Evolutionary conservation across 2,329 filamentous ascomycete genomes (phyloP), one percentile per base, ranked within the genome.

Genomic region (Daldinia sp.): DNA sequence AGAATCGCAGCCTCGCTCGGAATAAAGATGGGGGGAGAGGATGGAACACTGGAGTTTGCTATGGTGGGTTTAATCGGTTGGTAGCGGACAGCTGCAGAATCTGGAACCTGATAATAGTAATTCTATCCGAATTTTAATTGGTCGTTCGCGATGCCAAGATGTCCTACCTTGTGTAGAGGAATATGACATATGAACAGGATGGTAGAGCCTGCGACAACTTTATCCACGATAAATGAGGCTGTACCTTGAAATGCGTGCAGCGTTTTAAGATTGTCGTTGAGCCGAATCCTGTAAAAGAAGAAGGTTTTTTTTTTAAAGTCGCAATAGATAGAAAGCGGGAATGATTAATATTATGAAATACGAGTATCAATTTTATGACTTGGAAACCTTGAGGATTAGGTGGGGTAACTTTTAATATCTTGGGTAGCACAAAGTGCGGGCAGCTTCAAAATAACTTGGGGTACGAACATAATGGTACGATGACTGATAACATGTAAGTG

Each of bases 381-480:
- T n/a, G n/a, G n/a, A n/a, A n/a, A n/a, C n/a, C n/a, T n/a, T n/a
- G n/a, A n/a, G n/a, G n/a, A n/a, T n/a, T 32, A 11, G 53, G 34
- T 21, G 10, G 27, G 30, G 45, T 21, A 39, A 27, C 41, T 48
- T 21, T 30, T 10, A 17, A 23, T 37, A 35, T 25, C 11, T 50
- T 39, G 27, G 30, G 56, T 59, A 48, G 41, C 32, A 59, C 56
- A 59, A 59, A 59, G 49, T 59, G 56, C 56, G 49, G 49, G 49
- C 56, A 51, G 29, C 48, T 37, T 51, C n/a, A 32, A 23, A 51
- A 37, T 30, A 23, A 50, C 8, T 17, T 17, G 30, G 29, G 43
- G 13, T 25, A 47, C 25, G 30, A 11, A 39, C 17, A 39, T 8
- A 17, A 21, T 41, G 37, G 37, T 23, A 23, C 41, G 41, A 47